Evolutionary conservation across 2,329 filamentous ascomycete genomes (phyloP).

Genomic region (Aspergillus neoniger): DNA sequence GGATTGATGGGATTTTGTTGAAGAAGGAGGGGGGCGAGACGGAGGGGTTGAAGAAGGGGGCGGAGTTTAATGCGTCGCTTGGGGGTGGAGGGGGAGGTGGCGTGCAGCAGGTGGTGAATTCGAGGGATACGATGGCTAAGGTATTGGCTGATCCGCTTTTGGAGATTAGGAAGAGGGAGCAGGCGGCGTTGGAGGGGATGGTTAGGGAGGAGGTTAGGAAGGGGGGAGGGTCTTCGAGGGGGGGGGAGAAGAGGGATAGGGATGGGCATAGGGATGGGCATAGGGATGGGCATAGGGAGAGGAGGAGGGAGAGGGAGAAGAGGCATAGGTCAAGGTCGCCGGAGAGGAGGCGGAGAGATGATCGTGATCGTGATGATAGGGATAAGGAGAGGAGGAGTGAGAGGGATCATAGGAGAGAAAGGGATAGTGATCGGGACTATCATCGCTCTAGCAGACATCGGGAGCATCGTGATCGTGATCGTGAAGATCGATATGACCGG

Average conservation of each 20-base stretch:
- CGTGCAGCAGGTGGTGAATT: constrained; percentile 50
- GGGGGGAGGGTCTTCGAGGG: constrained; percentile 19
- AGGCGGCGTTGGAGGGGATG: constrained; percentile 68
- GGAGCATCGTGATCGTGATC: constrained; percentile 27
- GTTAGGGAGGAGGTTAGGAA: constrained; percentile 48
- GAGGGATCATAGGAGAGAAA: constrained; percentile 20
- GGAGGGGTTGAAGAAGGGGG: constrained; percentile 77
- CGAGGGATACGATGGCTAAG: constrained; percentile 80
- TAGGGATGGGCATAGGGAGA: constrained; percentile 10
- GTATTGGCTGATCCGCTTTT: constrained; percentile 88
- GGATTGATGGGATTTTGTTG: constrained; percentile 78
- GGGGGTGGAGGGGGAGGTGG: constrained; percentile 10
- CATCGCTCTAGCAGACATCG: constrained; percentile 23
- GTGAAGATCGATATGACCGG: constrained; percentile 25
- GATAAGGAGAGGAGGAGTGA: constrained; percentile 14
- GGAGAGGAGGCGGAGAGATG: constrained; percentile 15
- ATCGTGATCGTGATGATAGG: constrained; percentile 13
- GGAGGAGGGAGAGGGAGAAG: constrained; percentile 28
- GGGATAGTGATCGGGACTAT: constrained; percentile 24
- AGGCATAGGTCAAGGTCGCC: constrained; percentile 19
- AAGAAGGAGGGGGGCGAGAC: constrained; percentile 69
- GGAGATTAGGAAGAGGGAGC: constrained; percentile 90
- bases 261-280: constrained; percentile 20
- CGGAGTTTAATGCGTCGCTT: constrained; percentile 16
- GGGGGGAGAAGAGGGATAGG: constrained; percentile 22